Evolutionary conservation across 2,329 filamentous ascomycete species (phyloP).

Genomic region (Venturia aucupariae): DNA sequence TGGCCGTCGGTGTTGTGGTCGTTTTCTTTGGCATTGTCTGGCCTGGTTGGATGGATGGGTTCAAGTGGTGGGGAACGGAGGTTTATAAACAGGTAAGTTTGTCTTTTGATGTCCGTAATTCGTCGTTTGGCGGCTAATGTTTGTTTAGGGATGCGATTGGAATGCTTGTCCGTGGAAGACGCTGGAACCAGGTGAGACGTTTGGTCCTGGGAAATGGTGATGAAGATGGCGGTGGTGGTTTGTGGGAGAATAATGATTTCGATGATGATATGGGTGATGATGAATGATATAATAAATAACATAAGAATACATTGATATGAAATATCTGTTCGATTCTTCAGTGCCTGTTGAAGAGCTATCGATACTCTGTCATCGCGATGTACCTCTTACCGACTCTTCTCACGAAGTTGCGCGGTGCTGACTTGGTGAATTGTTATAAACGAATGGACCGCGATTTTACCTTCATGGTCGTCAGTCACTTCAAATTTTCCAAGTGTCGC

Average conservation of each 20-base stretch:
- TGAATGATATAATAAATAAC: not conserved
- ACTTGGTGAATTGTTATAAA: too few relatives aligned
- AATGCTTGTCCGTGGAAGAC: conserved; percentile 61
- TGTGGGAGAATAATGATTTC: not conserved
- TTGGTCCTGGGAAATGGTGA: conserved; percentile 11
- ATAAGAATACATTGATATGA: too few relatives aligned
- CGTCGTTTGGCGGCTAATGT: conserved; percentile 1
- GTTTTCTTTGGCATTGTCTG: conserved; percentile 85
- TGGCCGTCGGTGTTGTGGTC: conserved; percentile 73
- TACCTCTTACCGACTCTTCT: too few relatives aligned
- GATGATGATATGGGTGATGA: conserved; percentile 3
- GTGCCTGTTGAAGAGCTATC: too few relatives aligned
- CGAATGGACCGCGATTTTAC: too few relatives aligned
- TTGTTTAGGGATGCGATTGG: conserved; percentile 64
- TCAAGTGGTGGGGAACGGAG: conserved; percentile 84
- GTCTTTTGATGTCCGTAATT: not conserved
- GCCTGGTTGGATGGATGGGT: conserved; percentile 61
- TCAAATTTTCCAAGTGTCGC: too few relatives aligned
- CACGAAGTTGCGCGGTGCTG: too few relatives aligned
- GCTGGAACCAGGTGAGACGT: not conserved
- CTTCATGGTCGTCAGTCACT: too few relatives aligned
- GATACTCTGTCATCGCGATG: too few relatives aligned
- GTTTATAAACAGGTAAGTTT: conserved; percentile 57
- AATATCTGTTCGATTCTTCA: too few relatives aligned
- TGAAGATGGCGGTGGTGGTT: not conserved